Conservation (phyloP, 129 eudicot species). For the Artemisia annua region DNA sequence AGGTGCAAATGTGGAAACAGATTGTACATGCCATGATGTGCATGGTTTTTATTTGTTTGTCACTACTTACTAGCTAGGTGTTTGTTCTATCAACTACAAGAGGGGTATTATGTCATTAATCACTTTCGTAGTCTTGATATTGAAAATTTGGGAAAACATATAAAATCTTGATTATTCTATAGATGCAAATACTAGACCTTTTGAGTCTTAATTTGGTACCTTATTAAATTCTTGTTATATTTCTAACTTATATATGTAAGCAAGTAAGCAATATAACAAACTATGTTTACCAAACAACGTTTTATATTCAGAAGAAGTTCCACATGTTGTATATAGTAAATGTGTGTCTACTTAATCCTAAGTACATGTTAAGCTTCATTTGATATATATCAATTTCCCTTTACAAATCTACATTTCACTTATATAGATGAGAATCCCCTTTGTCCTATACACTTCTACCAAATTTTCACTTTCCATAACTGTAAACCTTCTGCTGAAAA, state of each 20-base stretch:
- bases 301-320: no score
- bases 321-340: no score
- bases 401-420: no score
- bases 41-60: slow-evolving; percentile 24
- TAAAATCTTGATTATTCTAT: slow-evolving; percentile 26
- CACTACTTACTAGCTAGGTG: slow-evolving; percentile 20
- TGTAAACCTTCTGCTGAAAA: no score
- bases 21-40: slow-evolving; percentile 70
- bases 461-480: no score
- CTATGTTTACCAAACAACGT: no score
- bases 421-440: no score
- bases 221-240: no score
- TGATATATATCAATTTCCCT: no score
- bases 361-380: no score
- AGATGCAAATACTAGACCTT: background rate
- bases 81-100: slow-evolving; percentile 24
- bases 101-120: slow-evolving; percentile 33
- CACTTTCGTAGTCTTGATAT: slow-evolving; percentile 25
- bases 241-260: background rate
- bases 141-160: slow-evolving; percentile 11
- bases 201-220: background rate
- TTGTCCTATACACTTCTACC: no score
- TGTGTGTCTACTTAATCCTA: no score
- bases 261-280: background rate
- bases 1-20: slow-evolving; percentile 87